Evolutionary conservation across 2,329 filamentous ascomycete genomes (phyloP).

Genomic region (Nemania sp.): DNA sequence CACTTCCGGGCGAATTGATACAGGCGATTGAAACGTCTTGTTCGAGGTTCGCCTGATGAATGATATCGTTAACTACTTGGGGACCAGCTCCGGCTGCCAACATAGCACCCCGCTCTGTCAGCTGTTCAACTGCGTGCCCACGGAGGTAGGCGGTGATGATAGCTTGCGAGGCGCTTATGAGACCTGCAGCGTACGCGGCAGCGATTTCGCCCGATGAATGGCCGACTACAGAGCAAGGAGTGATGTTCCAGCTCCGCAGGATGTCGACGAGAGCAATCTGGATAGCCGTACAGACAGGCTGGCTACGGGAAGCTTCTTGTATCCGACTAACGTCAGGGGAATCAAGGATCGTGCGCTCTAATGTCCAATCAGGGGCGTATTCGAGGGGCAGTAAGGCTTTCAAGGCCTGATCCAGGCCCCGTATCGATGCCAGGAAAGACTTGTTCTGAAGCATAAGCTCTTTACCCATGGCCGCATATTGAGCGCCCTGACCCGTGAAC

Average conservation of each 20-base stretch:
- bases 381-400: background rate
- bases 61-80: accelerated
- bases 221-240: slow-evolving; percentile 31
- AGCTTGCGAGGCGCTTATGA: slow-evolving; percentile 35
- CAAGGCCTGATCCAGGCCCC: slow-evolving; percentile 27
- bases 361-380: slow-evolving; percentile 28
- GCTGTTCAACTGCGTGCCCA: slow-evolving; percentile 29
- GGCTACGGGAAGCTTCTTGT: slow-evolving; percentile 25
- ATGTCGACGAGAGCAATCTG: slow-evolving; percentile 43
- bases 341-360: slow-evolving; percentile 29
- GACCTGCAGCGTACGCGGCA: slow-evolving; percentile 56
- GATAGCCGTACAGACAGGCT: slow-evolving; percentile 42
- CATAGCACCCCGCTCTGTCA: slow-evolving; percentile 37
- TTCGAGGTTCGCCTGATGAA: slow-evolving; percentile 14
- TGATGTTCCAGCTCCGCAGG: slow-evolving; percentile 32
- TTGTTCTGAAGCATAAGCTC: slow-evolving; percentile 42
- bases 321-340: background rate
- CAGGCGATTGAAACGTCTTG: slow-evolving; percentile 33
- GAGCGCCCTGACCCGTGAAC: slow-evolving; percentile 50
- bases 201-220: slow-evolving; percentile 56
- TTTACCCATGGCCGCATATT: slow-evolving; percentile 50
- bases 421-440: slow-evolving; percentile 39
- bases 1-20: slow-evolving; percentile 36
- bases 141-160: slow-evolving; percentile 41
- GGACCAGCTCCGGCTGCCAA: slow-evolving; percentile 33